Percentiles rank a stretch among this genome's conserved stretches.
phyloP scores from a whole-genome alignment of 1,284 basidiomycete genomes.

The Leccinum pachyderme region DNA sequence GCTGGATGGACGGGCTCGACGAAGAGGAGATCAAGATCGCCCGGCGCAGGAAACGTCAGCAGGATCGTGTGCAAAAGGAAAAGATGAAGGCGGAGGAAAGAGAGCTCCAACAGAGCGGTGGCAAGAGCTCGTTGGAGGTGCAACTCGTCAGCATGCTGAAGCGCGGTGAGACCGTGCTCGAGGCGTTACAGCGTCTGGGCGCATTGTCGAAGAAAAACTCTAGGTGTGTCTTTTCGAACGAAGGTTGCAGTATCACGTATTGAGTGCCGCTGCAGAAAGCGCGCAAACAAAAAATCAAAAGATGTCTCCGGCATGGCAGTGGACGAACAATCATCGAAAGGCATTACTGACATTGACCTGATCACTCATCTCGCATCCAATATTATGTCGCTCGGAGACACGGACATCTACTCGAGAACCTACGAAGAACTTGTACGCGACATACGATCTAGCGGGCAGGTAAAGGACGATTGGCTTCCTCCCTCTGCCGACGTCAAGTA shows the following conservation, averaged over 20 bases:
- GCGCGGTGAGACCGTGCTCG: conserved; percentile 88
- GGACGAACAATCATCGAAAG: conserved; percentile 41
- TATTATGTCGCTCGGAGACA: conserved; percentile 79
- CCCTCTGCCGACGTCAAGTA: conserved; percentile 74
- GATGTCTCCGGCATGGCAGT: conserved; percentile 43
- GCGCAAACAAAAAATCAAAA: conserved; percentile 37
- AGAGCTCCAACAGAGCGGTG: conserved; percentile 61
- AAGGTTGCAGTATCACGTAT: background rate
- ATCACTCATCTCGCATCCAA: conserved; percentile 82
- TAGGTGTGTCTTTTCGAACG: conserved; percentile 35
- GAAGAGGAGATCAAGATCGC: conserved; percentile 88
- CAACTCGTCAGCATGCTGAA: conserved; percentile 74
- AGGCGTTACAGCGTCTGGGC: conserved; percentile 87
- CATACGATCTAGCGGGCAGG: conserved; percentile 67
- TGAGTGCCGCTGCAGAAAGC: conserved; percentile 24
- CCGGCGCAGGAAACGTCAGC: conserved; percentile 62
- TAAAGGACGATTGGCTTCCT: conserved; percentile 69
- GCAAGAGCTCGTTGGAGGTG: conserved; percentile 66
- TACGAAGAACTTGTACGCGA: conserved; percentile 79
- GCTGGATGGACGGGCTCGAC: conserved; percentile 91
- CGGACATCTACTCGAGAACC: conserved; percentile 79
- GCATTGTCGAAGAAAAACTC: conserved; percentile 62
- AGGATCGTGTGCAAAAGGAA: conserved; percentile 70
- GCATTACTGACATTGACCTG: conserved; percentile 62
- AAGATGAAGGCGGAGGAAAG: conserved; percentile 71